Conservation (phyloP, 2,329 filamentous ascomycete genomes). For the Aureobasidium mangrovei region DNA sequence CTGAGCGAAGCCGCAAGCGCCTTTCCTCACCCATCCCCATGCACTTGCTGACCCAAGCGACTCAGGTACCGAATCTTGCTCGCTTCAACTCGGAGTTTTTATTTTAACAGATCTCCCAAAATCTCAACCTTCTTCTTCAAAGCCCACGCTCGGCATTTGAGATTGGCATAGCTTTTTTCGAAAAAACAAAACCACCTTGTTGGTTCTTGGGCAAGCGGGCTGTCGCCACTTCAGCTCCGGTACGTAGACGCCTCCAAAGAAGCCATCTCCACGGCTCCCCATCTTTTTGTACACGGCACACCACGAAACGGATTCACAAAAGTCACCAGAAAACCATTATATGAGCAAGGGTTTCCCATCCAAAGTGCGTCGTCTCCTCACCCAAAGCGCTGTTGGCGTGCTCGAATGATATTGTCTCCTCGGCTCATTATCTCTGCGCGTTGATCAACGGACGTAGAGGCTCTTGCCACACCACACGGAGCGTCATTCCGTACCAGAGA, state of each 20-base stretch:
- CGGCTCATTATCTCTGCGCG: background rate
- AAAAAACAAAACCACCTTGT: too few species aligned
- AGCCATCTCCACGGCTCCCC: constrained; percentile 7
- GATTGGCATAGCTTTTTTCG: too few species aligned
- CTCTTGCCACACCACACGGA: too few species aligned
- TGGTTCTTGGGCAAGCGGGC: too few species aligned
- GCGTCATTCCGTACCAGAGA: background rate
- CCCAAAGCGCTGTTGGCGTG: background rate
- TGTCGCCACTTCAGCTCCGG: too few species aligned
- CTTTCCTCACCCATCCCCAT: too few species aligned
- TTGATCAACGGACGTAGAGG: background rate
- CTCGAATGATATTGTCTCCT: background rate
- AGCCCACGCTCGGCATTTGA: too few species aligned
- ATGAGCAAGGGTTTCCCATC: background rate
- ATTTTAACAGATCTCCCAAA: too few species aligned
- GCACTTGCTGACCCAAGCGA: too few species aligned
- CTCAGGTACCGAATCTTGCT: too few species aligned
- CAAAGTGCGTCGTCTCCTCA: background rate
- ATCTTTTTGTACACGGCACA: background rate
- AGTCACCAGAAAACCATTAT: background rate
- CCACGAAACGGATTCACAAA: background rate
- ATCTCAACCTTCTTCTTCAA: too few species aligned
- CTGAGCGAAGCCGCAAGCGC: background rate
- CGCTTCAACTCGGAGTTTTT: too few species aligned
- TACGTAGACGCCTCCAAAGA: background rate